Conservation (phyloP, 495 filamentous ascomycete species). For the Talaromyces wortmannii region DNA sequence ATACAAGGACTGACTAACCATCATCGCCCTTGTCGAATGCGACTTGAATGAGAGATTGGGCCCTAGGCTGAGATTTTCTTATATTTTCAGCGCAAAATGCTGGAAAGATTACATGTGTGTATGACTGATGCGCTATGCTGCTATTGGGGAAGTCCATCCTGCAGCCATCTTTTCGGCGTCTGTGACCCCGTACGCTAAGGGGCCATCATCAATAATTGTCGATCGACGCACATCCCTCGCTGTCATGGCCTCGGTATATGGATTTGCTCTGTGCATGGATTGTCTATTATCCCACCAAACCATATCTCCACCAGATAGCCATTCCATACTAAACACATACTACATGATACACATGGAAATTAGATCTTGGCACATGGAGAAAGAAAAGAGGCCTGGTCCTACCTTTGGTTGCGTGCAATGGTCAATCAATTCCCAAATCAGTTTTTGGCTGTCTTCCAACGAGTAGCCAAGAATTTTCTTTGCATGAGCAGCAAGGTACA, state of each 20-base stretch:
- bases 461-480: slow-evolving; percentile 8
- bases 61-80: no score
- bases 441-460: slow-evolving; percentile 12
- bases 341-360: neutral
- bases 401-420: slow-evolving; percentile 15
- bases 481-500: slow-evolving; percentile 15
- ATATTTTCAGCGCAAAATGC: no score
- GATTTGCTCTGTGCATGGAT: slow-evolving; percentile 19
- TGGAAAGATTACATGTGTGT: no score
- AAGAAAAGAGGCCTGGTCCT: neutral
- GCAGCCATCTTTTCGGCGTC: neutral
- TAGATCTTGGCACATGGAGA: no score
- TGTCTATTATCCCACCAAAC: slow-evolving; percentile 20
- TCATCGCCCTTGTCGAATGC: no score
- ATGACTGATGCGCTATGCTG: neutral
- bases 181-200: slow-evolving; percentile 7
- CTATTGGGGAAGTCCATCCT: neutral
- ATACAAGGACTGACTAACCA: no score
- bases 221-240: slow-evolving; percentile 16
- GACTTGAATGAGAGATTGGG: no score
- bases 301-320: slow-evolving; percentile 14
- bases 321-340: slow-evolving; percentile 19
- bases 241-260: slow-evolving; percentile 13
- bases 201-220: slow-evolving; percentile 14
- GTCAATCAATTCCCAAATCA: slow-evolving; percentile 16